These are phyloP conservation scores for Neodidymelliopsis sp. DNA, from an alignment of 2,329 filamentous ascomycete genomes.

Conservation along the genomic window DNA sequence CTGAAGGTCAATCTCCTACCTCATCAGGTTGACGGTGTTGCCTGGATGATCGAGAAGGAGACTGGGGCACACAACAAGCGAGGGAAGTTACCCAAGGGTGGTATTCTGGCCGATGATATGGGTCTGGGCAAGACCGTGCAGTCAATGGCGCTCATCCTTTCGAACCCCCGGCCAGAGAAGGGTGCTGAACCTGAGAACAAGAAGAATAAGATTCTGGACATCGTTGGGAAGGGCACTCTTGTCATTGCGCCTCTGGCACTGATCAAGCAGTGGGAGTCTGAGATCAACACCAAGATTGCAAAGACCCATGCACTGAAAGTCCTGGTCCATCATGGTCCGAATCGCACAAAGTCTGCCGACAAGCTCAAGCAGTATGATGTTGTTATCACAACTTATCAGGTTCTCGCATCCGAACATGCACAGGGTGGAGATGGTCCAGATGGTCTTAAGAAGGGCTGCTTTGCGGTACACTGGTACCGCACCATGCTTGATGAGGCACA, in stretches of 20 bases:
- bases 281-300: conserved; percentile 84
- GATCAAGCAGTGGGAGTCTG: conserved; percentile 96
- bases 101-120: conserved; percentile 97
- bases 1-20: conserved; percentile 88
- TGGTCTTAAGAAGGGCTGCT: conserved; percentile 78
- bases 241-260: conserved; percentile 92
- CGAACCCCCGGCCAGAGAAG: conserved; percentile 72
- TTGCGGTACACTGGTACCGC: conserved; percentile 93
- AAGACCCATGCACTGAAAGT: conserved; percentile 76
- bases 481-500: conserved; percentile 96
- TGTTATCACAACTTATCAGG: conserved; percentile 96
- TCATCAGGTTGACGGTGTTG: conserved; percentile 91
- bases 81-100: conserved; percentile 81
- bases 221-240: conserved; percentile 79
- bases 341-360: conserved; percentile 78
- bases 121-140: conserved; percentile 96
- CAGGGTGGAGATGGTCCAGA: conserved; percentile 68
- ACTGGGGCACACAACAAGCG: conserved; percentile 84
- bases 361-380: conserved; percentile 88
- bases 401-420: conserved; percentile 88
- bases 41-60: conserved; percentile 95
- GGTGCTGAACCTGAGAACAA: conserved; percentile 55
- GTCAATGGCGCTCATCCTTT: conserved; percentile 86
- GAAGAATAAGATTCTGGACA: conserved; percentile 72
- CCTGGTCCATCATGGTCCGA: conserved; percentile 88